Base-by-base conservation (phyloP, 306 rosid genomes). In the Styphnolobium japonicum region DNA sequence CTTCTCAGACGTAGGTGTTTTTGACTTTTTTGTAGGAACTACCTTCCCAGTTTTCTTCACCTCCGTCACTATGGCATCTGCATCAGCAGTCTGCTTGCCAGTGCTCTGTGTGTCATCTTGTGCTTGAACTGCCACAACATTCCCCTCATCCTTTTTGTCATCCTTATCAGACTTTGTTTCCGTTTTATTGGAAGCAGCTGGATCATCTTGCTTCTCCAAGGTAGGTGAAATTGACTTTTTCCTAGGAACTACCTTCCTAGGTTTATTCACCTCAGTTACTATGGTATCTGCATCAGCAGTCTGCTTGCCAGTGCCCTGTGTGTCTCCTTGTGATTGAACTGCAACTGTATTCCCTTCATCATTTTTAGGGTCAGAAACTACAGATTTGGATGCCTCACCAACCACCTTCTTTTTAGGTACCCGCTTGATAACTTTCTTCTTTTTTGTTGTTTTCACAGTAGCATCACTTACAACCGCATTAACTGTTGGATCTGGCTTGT, bases 401-500 rank as follows among this genome's bases (percentile, higher is more conserved):
- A 88, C 58, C 9, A 85, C 92, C 79, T 96, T 95, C 80, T 76
- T 90, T 76, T 93, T 96, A 22, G 96, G 89, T 18, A 96, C 89
- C 81, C 95, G 91, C 83, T 88, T 96, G 75, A 96, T 93, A 14
- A 96, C 76, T 88, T 96, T 96, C 90, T 82, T 95, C 90, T 87
- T 92, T 25, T 88, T 91, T 18, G 76, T 73, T 64, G 89, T 81
- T 84, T 93, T 96, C 14, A 23, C 86, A 71, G 82, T n/a, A 51
- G 85, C 37, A 80, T 71, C 89, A 69, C 77, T 79, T 31, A 33
- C 76, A 42, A 45, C 87, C 65, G 82, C 63, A 83, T 72, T 84
- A 80, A 72, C 75, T 19, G 74, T 64, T 25, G 88, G 43, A 77
- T 91, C 94, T 25, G 83, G 63, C 75, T 75, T 83, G n/a, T 84